phyloP scores from a whole-genome alignment of 441 rosid species.

The Bocquillonia castaneifolia region DNA sequence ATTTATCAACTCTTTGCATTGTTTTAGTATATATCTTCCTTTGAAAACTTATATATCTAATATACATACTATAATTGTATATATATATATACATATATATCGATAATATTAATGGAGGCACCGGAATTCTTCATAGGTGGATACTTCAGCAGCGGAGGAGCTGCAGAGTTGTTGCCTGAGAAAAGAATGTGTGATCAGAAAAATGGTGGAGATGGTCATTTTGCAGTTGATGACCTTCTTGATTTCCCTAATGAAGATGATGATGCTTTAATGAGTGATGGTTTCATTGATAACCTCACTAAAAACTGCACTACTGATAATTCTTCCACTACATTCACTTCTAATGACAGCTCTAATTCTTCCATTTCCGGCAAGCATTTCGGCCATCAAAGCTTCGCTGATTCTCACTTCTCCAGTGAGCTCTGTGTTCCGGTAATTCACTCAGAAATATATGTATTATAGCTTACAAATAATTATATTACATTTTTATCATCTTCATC shows the following conservation, averaged over 20 bases:
- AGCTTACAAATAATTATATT: too few relatives aligned
- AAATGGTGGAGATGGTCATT: conserved; percentile 36
- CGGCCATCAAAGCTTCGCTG: conserved; percentile 33
- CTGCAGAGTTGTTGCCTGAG: conserved; percentile 33
- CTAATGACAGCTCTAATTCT: conserved; percentile 39
- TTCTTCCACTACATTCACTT: conserved; percentile 43
- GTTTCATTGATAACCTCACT: conserved; percentile 35
- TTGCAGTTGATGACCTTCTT: conserved; percentile 60
- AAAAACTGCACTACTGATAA: conserved; percentile 26
- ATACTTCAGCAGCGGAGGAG: conserved; percentile 25
- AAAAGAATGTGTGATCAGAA: conserved; percentile 34
- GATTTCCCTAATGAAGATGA: conserved; percentile 60
- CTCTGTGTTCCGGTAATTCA: conserved; percentile 58
- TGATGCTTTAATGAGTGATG: conserved; percentile 35
- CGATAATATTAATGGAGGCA: conserved; percentile 35
- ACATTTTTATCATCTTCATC: too few relatives aligned
- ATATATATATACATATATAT: background rate
- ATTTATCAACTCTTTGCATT: background rate
- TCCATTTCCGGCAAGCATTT: conserved; percentile 28
- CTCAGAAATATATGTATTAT: too few relatives aligned
- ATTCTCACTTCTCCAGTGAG: conserved; percentile 52
- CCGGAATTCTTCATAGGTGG: conserved; percentile 37
- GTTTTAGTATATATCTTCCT: background rate
- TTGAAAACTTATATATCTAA: too few relatives aligned
- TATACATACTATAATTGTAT: too few relatives aligned